Base-by-base conservation (phyloP, 2,329 filamentous ascomycete species). In the Alternaria triticina region DNA sequence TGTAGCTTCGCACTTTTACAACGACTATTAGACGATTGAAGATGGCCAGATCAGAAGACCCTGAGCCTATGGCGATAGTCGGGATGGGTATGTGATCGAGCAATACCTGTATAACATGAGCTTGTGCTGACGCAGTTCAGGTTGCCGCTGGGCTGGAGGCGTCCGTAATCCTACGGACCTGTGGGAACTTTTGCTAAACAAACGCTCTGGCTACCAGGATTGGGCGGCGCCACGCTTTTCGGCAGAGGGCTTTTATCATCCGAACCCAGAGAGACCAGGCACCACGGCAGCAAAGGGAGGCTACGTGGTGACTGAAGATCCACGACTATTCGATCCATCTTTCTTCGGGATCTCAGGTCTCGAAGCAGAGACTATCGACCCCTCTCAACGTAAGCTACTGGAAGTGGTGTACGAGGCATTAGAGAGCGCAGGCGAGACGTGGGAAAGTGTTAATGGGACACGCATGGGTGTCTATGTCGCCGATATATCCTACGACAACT, bases 381-480 rank as follows among this genome's bases (percentile, higher is more conserved):
- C 74, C 3, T 10, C 60, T 12, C 76, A 80, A 36, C 68, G 77
- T 1, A 75, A 75, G 51, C 57, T 78, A 1, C 63, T 79, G 1
- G 77, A 79, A 56, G 66, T 70, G 0, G 59, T 63, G 0, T 80
- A 70, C 51, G 79, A 82, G 60, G 77, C 80, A 1, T 67, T 87
- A 12, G 80, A 82, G 59, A 78, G 71, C 59, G 79, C 70, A n/a
- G 79, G 77, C 8, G 62, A 73, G 4, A 56, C 74, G 3, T 70
- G 71, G 58, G 74, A 79, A 17, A 68, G 44, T 5, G 52, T 73
- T 20, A 61, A 55, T 2, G 75, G 73, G 1, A 64, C 72, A 0
- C 55, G 54, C 0, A 74, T 70, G 4, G 74, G 70, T 12, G 69
- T 73, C 5, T 74, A 66, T 57, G 66, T 75, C 11, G 74, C 33